Conservation (phyloP, 2,329 filamentous ascomycete species). For the Monilinia laxa region DNA sequence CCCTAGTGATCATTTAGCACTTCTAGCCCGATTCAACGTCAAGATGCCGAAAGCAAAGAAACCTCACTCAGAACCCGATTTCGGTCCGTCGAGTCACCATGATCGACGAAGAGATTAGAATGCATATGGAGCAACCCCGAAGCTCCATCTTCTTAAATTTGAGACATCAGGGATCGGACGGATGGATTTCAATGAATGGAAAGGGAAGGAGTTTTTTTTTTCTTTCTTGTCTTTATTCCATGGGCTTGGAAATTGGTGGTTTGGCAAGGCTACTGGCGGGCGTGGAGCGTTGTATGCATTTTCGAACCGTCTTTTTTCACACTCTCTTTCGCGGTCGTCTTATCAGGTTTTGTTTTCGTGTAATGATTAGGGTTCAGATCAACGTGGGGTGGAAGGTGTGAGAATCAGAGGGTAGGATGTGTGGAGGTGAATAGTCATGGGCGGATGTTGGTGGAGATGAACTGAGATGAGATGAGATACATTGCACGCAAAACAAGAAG, state of each 20-base stretch:
- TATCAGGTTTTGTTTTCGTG: slow-evolving; percentile 22
- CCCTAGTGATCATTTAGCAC: slow-evolving; percentile 69
- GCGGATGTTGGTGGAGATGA: slow-evolving; percentile 2
- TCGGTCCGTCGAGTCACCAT: slow-evolving; percentile 36
- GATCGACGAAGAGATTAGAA: slow-evolving; percentile 29
- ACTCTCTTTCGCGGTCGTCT: slow-evolving; percentile 19
- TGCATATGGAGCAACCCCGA: slow-evolving; percentile 7
- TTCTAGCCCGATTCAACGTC: slow-evolving; percentile 68
- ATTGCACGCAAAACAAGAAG: slow-evolving; percentile 14
- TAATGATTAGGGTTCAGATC: slow-evolving; percentile 22
- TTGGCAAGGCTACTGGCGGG: slow-evolving; percentile 22
- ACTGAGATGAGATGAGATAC: slow-evolving; percentile 18
- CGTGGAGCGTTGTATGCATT: slow-evolving; percentile 25
- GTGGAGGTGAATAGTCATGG: neutral
- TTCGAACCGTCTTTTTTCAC: slow-evolving; percentile 21
- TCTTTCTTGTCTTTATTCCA: slow-evolving; percentile 25
- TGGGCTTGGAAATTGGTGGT: slow-evolving; percentile 25
- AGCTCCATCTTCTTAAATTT: slow-evolving; percentile 16
- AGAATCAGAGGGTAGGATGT: neutral
- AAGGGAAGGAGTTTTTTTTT: slow-evolving; percentile 21
- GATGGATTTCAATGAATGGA: slow-evolving; percentile 20
- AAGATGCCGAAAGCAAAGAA: slow-evolving; percentile 57
- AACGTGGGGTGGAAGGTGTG: slow-evolving; percentile 7
- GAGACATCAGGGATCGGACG: slow-evolving; percentile 1
- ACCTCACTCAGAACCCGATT: slow-evolving; percentile 38